Evolutionary conservation across 345 rosid genomes (phyloP).

Genomic region (Mangifera indica): DNA sequence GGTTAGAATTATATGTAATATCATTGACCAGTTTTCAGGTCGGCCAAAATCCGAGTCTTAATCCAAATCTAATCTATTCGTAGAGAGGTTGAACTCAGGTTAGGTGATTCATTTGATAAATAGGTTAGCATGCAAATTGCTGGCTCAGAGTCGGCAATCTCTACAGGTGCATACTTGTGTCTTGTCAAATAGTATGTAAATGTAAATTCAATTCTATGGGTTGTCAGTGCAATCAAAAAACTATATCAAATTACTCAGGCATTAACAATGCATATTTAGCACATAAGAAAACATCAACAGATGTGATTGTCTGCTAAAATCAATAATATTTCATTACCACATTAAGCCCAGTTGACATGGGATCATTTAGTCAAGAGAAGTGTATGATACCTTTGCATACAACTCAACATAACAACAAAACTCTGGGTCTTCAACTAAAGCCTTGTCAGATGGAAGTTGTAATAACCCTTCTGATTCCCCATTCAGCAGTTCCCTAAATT

Average conservation of each 20-base stretch:
- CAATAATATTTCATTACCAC: background rate
- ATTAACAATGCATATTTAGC: background rate
- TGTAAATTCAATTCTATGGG: background rate
- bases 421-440: constrained; percentile 60
- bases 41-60: constrained; percentile 11
- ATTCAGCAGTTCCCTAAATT: constrained; percentile 62
- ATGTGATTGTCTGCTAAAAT: background rate
- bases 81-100: background rate
- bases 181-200: background rate
- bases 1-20: too few relatives aligned
- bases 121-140: background rate
- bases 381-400: constrained; percentile 67
- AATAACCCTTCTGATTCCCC: constrained; percentile 79
- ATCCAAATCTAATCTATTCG: constrained; percentile 9
- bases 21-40: background rate
- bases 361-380: background rate
- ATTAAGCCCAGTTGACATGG: background rate
- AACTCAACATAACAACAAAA: constrained; percentile 74
- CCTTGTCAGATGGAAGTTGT: constrained; percentile 85
- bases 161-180: background rate
- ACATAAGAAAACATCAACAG: background rate
- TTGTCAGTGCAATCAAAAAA: background rate
- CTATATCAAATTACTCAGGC: background rate
- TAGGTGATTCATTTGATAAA: background rate
- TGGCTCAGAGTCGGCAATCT: constrained; percentile 11